Evolutionary conservation across 768 basidiomycete species (phyloP).

Genomic region (Lactarius sp.): DNA sequence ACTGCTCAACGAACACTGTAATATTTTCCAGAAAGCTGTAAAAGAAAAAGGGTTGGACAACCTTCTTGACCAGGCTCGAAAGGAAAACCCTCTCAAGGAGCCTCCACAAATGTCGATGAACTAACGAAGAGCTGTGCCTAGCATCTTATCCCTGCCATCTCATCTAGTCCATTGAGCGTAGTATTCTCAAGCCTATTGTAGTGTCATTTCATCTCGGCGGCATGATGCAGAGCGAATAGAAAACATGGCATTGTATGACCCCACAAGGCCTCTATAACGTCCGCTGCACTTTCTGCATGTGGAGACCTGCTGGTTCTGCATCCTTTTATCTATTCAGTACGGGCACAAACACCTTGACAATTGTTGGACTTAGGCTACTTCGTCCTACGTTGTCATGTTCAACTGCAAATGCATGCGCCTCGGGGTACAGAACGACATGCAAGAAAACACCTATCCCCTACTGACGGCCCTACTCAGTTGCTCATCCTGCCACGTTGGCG

Average conservation of each 20-base stretch:
- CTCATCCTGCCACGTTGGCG: slow-evolving; percentile 4
- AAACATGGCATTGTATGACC: neutral
- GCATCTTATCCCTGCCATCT: neutral
- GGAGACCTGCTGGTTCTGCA: too few species aligned
- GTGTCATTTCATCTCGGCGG: neutral
- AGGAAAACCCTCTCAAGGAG: slow-evolving; percentile 45
- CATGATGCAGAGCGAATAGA: neutral
- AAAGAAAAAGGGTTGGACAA: slow-evolving; percentile 72
- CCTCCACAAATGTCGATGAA: slow-evolving; percentile 42
- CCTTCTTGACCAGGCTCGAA: slow-evolving; percentile 65
- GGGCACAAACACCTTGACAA: neutral
- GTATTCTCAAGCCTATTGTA: neutral
- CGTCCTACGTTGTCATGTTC: neutral
- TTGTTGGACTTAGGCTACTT: neutral
- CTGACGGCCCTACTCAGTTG: neutral
- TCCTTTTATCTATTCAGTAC: neutral
- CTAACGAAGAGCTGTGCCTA: neutral
- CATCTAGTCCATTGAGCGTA: neutral
- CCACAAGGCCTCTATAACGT: neutral
- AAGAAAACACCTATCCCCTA: neutral
- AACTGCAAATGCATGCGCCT: neutral
- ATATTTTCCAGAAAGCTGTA: slow-evolving; percentile 58
- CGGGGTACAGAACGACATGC: neutral
- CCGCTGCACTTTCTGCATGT: neutral
- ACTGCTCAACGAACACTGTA: neutral